Evolutionary conservation across 495 filamentous ascomycete species (phyloP).

Genomic region (Podospora pseudopauciseta): DNA sequence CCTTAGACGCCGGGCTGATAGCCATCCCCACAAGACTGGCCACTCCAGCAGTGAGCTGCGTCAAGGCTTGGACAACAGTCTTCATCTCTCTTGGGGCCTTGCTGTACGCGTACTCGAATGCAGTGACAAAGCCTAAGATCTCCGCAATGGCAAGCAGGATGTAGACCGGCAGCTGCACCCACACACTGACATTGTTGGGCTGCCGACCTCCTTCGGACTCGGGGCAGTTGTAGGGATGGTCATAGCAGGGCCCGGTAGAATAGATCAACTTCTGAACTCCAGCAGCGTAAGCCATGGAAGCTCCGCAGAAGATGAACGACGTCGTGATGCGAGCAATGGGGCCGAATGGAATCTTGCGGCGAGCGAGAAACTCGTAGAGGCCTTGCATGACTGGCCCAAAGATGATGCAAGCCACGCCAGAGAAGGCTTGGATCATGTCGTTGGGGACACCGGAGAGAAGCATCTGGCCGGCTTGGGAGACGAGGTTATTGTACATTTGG

Average conservation of each 20-base stretch:
- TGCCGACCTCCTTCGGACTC: slow-evolving; percentile 16
- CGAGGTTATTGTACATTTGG: slow-evolving; percentile 43
- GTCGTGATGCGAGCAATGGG: slow-evolving; percentile 52
- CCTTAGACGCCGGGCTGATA: slow-evolving; percentile 38
- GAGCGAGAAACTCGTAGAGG: slow-evolving; percentile 45
- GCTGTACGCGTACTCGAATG: slow-evolving; percentile 53
- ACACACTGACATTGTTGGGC: slow-evolving; percentile 40
- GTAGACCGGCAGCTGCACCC: slow-evolving; percentile 41
- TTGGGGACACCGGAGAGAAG: slow-evolving; percentile 47
- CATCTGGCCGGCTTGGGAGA: slow-evolving; percentile 54
- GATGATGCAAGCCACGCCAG: slow-evolving; percentile 38
- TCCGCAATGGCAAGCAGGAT: slow-evolving; percentile 38
- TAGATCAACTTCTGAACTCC: slow-evolving; percentile 49
- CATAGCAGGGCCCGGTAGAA: slow-evolving; percentile 47
- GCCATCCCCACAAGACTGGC: slow-evolving; percentile 42
- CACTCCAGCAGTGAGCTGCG: slow-evolving; percentile 42
- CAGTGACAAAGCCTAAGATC: slow-evolving; percentile 42
- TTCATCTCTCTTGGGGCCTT: slow-evolving; percentile 35
- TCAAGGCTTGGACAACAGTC: slow-evolving; percentile 38
- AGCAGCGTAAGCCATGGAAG: slow-evolving; percentile 49
- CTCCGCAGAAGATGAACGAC: slow-evolving; percentile 43
- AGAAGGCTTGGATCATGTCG: slow-evolving; percentile 40
- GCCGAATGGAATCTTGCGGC: slow-evolving; percentile 37
- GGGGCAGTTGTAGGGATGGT: slow-evolving; percentile 41
- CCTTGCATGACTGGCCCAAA: slow-evolving; percentile 47